Percentiles rank a stretch among this genome's conserved stretches.
These are phyloP conservation scores for Hyaloperonospora arabidopsidis DNA, from an alignment of 352 stramenopile genomes.

Conservation along the genomic window DNA sequence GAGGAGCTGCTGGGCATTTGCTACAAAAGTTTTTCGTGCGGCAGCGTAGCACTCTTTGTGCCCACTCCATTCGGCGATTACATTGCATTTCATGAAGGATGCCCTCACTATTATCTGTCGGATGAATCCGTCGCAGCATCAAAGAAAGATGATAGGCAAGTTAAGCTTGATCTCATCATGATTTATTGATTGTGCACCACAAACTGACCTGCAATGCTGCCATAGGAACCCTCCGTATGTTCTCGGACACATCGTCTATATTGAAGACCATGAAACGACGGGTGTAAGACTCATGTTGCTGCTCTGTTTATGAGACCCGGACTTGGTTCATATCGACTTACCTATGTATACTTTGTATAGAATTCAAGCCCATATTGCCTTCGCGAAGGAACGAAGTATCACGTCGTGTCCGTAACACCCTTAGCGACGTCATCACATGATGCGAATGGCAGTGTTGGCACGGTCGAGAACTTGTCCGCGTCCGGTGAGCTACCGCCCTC, in stretches of 20 bases:
- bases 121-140: conserved; percentile 68
- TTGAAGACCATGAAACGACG: conserved; percentile 68
- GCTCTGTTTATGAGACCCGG: not conserved
- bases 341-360: conserved; percentile 8
- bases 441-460: conserved; percentile 23
- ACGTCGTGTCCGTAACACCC: conserved; percentile 62
- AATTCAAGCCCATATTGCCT: conserved; percentile 63
- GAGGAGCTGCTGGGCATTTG: conserved; percentile 75
- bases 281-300: conserved; percentile 22
- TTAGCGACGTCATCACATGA: conserved; percentile 43
- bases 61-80: conserved; percentile 76
- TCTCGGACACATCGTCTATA: conserved; percentile 74
- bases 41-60: conserved; percentile 68
- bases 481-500: conserved; percentile 57
- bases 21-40: conserved; percentile 72
- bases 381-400: conserved; percentile 61
- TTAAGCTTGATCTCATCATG: not conserved
- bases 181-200: not conserved
- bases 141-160: conserved; percentile 47
- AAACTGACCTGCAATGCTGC: conserved; percentile 3
- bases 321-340: conserved; percentile 2
- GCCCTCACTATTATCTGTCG: conserved; percentile 74
- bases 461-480: conserved; percentile 20
- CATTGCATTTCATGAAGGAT: conserved; percentile 82
- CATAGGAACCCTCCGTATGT: conserved; percentile 62